Conservation (phyloP, 164 flowering plant species). For the Macadamia integrifolia region DNA sequence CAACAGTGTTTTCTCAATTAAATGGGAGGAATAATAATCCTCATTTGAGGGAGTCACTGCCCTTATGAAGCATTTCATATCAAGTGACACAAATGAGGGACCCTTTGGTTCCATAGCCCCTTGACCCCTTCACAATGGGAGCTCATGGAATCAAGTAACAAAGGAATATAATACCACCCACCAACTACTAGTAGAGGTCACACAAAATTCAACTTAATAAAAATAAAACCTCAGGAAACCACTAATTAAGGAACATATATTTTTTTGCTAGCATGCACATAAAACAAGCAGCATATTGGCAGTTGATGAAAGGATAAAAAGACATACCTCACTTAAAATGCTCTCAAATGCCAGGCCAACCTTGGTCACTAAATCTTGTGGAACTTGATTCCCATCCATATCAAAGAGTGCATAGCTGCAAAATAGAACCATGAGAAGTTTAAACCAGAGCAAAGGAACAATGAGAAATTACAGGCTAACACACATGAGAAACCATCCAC, state of each 20-base stretch:
- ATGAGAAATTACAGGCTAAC: background rate
- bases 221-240: background rate
- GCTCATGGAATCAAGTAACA: too few species aligned
- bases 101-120: too few species aligned
- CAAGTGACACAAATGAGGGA: too few species aligned
- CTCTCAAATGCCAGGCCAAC: conserved; percentile 74
- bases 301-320: background rate
- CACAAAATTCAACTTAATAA: too few species aligned
- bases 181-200: too few species aligned
- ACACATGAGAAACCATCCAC: background rate
- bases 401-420: conserved; percentile 89
- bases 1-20: background rate
- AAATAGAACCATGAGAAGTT: conserved; percentile 5
- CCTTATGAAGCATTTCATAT: too few species aligned
- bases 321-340: conserved; percentile 69
- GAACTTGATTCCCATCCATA: conserved; percentile 74
- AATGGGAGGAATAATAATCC: too few species aligned
- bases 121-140: too few species aligned
- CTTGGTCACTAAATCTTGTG: conserved; percentile 63
- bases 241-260: background rate
- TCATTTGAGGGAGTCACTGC: background rate
- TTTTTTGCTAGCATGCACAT: background rate
- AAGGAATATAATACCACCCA: too few species aligned
- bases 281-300: background rate
- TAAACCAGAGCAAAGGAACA: background rate